Evolutionary conservation across 768 basidiomycete species (phyloP), one percentile per base, ranked within the genome.

Genomic region (Hericium alpestre): DNA sequence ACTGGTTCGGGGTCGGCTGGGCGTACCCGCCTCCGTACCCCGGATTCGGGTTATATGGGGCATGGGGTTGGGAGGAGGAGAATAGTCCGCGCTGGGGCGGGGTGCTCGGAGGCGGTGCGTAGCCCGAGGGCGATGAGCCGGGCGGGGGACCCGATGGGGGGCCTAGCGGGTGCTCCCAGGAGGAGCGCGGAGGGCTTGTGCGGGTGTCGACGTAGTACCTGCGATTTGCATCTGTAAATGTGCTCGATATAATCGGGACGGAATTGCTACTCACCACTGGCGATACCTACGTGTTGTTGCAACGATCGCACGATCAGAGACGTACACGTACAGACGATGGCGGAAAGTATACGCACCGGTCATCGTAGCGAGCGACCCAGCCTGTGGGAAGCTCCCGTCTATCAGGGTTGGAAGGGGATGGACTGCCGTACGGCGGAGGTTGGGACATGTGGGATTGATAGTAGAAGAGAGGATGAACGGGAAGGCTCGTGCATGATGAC

Each of bases 181-280:
- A 78, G 39, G 84, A 80, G 18, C 77, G 75, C 0, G 86, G 83
- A 4, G 87, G 87, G 16, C 74, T 70, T 48, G 78, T 76, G 23
- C 64, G 67, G 0, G 84, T 86, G 63, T 90, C 81, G 48, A 90
- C 85, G 61, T 90, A 90, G 74, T 80, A 90, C 87, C 88, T 90
- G 59, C 15, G 18, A 22, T 43, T 1, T 11, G 13, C 25, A 53
- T 38, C 46, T 20, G 20, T n/a, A 13, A 37, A 38, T 39, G 46
- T 54, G 46, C 48, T 37, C 43, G 46, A 25, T 3, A 25, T 20
- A 56, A 38, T 25, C 27, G 37, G 39, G 22, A 23, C 39, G 10
- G 49, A 43, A 16, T 20, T 23, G 38, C 56, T 51, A 67, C 76
- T 51, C 59, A 88, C 87, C 87, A 90, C 59, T 81, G 69, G 60